These are phyloP conservation scores for Capsella rubella DNA, from an alignment of 441 rosid species.

Conservation along the genomic window DNA sequence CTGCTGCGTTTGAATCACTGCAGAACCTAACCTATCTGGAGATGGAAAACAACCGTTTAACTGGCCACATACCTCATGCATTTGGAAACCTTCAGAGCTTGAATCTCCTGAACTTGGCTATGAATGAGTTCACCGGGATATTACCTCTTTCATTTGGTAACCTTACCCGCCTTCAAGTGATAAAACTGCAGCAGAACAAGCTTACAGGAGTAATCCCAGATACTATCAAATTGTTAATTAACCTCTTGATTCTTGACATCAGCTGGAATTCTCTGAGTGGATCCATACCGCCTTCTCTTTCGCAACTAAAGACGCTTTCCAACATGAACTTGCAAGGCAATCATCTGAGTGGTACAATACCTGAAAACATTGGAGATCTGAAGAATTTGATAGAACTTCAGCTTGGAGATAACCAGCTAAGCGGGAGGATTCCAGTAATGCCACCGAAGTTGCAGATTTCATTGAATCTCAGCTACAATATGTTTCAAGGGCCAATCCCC, in stretches of 20 bases:
- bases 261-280: slow-evolving; percentile 70
- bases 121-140: slow-evolving; percentile 53
- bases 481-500: slow-evolving; percentile 62
- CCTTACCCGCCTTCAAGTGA: slow-evolving; percentile 60
- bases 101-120: slow-evolving; percentile 65
- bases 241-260: slow-evolving; percentile 52
- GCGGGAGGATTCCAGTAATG: slow-evolving; percentile 63
- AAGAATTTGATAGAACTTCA: slow-evolving; percentile 59
- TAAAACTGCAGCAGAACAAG: slow-evolving; percentile 61
- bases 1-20: slow-evolving; percentile 36
- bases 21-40: slow-evolving; percentile 64
- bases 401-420: slow-evolving; percentile 67
- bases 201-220: slow-evolving; percentile 63
- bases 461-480: slow-evolving; percentile 72
- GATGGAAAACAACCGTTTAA: slow-evolving; percentile 65
- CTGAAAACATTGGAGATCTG: slow-evolving; percentile 48
- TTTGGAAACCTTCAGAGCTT: slow-evolving; percentile 46
- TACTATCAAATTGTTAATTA: slow-evolving; percentile 41
- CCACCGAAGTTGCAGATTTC: slow-evolving; percentile 67
- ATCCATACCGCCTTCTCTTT: slow-evolving; percentile 60
- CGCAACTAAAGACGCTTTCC: slow-evolving; percentile 50
- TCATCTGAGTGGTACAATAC: slow-evolving; percentile 63
- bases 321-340: slow-evolving; percentile 62
- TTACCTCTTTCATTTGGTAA: slow-evolving; percentile 54
- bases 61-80: slow-evolving; percentile 51